Evolutionary conservation across 2,329 filamentous ascomycete genomes (phyloP).

Genomic region (Grosmannia huntii): DNA sequence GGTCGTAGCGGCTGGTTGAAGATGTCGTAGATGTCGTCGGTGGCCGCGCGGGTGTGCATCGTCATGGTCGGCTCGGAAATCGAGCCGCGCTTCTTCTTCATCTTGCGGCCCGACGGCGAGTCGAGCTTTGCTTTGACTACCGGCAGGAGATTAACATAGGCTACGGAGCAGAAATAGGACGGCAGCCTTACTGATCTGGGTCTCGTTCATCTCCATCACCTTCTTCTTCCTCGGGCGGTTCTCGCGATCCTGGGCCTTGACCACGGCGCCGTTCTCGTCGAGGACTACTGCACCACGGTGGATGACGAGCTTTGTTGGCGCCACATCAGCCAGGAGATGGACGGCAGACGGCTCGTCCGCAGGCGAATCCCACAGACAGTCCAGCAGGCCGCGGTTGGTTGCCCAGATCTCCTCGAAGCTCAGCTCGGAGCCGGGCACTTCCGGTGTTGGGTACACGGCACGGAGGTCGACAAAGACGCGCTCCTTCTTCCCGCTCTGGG

Average conservation of each 20-base stretch:
- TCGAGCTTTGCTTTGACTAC: constrained; percentile 80
- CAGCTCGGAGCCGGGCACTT: constrained; percentile 59
- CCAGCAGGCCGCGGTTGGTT: constrained; percentile 55
- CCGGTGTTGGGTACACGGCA: constrained; percentile 67
- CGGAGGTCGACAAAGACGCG: constrained; percentile 79
- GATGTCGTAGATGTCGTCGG: constrained; percentile 93
- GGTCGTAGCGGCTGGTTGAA: constrained; percentile 71
- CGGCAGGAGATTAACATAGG: neutral
- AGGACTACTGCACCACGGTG: constrained; percentile 31
- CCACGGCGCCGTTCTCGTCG: constrained; percentile 47
- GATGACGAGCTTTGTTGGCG: constrained; percentile 25
- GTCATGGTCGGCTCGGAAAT: constrained; percentile 88
- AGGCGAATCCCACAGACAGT: constrained; percentile 41
- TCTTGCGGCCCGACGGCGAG: constrained; percentile 74
- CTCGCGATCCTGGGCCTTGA: constrained; percentile 5
- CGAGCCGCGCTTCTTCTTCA: constrained; percentile 62
- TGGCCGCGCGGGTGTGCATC: constrained; percentile 85
- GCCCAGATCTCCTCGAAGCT: constrained; percentile 91
- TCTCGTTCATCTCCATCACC: constrained; percentile 75
- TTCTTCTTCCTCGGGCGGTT: constrained; percentile 55
- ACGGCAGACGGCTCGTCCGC: neutral
- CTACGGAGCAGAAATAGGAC: neutral
- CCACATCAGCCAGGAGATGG: constrained; percentile 14
- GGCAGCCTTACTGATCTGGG: constrained; percentile 65
- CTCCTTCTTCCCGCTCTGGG: constrained; percentile 70